Base-by-base conservation (phyloP, 495 filamentous ascomycete species). In the Filosporella fistucella region DNA sequence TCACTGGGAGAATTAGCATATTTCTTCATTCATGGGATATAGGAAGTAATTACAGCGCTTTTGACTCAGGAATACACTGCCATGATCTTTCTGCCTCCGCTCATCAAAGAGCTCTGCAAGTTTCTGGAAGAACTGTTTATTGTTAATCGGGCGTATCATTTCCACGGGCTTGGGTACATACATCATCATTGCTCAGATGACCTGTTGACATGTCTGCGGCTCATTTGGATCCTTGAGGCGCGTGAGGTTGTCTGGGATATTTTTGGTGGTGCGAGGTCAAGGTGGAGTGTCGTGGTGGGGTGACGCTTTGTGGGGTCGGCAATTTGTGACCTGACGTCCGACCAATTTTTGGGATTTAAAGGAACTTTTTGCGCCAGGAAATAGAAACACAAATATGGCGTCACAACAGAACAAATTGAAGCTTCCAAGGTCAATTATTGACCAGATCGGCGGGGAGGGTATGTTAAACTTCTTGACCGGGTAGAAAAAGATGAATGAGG, bases 21-120 rank as follows among this genome's bases (percentile, higher is more conserved):
- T 46, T 61, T 49, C 32, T 55, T 47, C 33, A 40, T 55, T 43
- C 5, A 32, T 9, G 13, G 20, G 25, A 14, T 24, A 18, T 18
- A 18, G 20, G 23, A 2, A 7, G 24, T 14, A 45, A 70, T 29
- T 73, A 85, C 82, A 55, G 59, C 85, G 79, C 62, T 96, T 97
- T 62, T 98, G 93, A 6, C 85, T 86, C 47, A 98, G 76, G 68
- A 73, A 84, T 55, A 98, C 71, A 22, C 86, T 84, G 59, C 88
- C 88, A 56, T 87, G 82, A 55, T 81, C 68, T 56, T 84, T 80
- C 52, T 77, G 66, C 41, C 84, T 85, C 38, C 78, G 77, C 33
- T 71, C 66, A 45, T 79, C 74, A 64, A 97, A 86, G 53, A 98
- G 84, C 52, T 72, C 64, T 38, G 80, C 65, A 45, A 98, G 85